Evolutionary conservation across 2,329 filamentous ascomycete genomes (phyloP).

Genomic region (Lithohypha guttulata): DNA sequence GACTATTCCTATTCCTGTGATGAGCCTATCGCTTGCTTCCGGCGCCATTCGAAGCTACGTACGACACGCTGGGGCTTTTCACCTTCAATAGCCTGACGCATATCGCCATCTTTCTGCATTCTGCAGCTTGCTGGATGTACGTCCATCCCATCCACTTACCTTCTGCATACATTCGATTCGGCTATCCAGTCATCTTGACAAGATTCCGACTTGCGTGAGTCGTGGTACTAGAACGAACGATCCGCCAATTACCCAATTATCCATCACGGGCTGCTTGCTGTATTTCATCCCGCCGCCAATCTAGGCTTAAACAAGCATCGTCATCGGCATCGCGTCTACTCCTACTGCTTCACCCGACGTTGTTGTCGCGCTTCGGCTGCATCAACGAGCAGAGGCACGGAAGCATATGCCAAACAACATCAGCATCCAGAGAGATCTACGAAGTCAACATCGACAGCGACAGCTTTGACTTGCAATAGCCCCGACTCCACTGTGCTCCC

Average conservation of each 20-base stretch:
- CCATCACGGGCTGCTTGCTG: conserved; percentile 2
- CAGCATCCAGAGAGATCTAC: not conserved
- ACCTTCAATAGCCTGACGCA: too few relatives aligned
- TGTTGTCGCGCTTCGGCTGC: conserved; percentile 4
- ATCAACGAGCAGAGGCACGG: conserved; percentile 3
- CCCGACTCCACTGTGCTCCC: conserved; percentile 1
- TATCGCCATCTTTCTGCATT: conserved; percentile 13
- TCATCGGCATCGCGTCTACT: conserved; percentile 9
- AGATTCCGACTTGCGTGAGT: too few relatives aligned
- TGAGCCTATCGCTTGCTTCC: conserved; percentile 7
- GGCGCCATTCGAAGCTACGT: not conserved
- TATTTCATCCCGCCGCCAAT: conserved; percentile 6
- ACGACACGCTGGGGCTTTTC: too few relatives aligned
- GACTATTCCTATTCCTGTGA: not conserved
- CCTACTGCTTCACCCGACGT: not conserved
- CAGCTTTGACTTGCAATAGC: not conserved
- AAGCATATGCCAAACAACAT: not conserved
- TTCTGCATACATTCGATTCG: conserved; percentile 3
- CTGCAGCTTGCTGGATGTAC: conserved; percentile 21
- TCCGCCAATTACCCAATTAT: not conserved
- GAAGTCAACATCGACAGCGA: too few relatives aligned
- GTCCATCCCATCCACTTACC: conserved; percentile 19
- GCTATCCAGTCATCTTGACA: not conserved
- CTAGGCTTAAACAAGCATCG: conserved; percentile 3
- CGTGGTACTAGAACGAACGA: too few relatives aligned